These are phyloP conservation scores for Exutisphaerella laricina DNA, from an alignment of 2,329 filamentous ascomycete genomes.

Conservation along the genomic window DNA sequence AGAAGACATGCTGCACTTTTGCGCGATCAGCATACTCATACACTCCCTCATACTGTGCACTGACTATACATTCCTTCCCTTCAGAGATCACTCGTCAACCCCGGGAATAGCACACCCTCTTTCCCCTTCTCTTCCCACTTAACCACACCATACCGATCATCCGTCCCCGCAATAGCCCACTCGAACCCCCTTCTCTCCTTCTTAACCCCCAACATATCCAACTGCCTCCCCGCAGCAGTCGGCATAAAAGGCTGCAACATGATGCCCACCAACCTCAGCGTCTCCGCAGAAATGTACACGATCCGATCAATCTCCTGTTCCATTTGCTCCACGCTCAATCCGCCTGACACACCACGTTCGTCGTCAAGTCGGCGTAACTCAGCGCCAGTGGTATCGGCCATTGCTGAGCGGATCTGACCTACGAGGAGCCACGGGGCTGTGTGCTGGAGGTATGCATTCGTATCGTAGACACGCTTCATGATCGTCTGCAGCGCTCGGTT, in stretches of 20 bases:
- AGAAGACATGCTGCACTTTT: no score
- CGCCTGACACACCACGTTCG: constrained; percentile 16
- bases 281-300: constrained; percentile 68
- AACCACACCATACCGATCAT: constrained; percentile 62
- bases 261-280: constrained; percentile 73
- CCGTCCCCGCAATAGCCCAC: constrained; percentile 57
- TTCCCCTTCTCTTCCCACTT: constrained; percentile 38
- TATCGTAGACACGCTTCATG: constrained; percentile 57
- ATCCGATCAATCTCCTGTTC: constrained; percentile 48
- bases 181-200: constrained; percentile 56
- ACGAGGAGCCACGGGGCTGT: constrained; percentile 63
- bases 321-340: constrained; percentile 26
- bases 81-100: constrained; percentile 31
- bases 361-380: constrained; percentile 16
- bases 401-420: constrained; percentile 29
- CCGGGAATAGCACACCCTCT: constrained; percentile 50
- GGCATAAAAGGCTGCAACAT: constrained; percentile 91
- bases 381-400: constrained; percentile 30
- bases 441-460: constrained; percentile 62
- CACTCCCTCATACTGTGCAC: no score
- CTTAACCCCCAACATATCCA: constrained; percentile 72
- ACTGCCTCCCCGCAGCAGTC: constrained; percentile 61
- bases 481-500: constrained; percentile 60
- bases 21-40: no score
- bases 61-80: no score